Conservation (phyloP, 352 stramenopile species). For the Phytophthora pseudosyringae region DNA sequence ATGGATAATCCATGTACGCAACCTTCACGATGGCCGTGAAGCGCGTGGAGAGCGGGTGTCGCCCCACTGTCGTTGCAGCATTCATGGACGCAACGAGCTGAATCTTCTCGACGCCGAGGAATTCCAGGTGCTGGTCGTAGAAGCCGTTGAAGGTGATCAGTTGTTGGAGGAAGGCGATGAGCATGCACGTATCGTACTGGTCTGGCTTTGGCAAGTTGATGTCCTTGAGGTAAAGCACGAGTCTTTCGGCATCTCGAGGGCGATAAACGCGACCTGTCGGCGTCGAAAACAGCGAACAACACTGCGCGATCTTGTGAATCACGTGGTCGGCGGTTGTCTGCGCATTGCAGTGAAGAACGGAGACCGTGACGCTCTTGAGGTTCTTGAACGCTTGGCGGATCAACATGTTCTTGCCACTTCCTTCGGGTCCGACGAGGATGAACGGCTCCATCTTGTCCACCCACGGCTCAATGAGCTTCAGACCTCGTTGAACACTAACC, state of each 20-base stretch:
- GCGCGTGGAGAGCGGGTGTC: slow-evolving; percentile 91
- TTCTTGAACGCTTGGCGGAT: slow-evolving; percentile 91
- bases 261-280: slow-evolving; percentile 92
- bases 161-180: slow-evolving; percentile 97
- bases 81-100: slow-evolving; percentile 97
- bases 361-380: slow-evolving; percentile 77
- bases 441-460: slow-evolving; percentile 94
- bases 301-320: slow-evolving; percentile 95
- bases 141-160: slow-evolving; percentile 96
- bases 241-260: slow-evolving; percentile 90
- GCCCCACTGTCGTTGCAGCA: slow-evolving; percentile 91
- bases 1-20: slow-evolving; percentile 93
- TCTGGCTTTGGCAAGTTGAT: slow-evolving; percentile 96
- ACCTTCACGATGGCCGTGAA: slow-evolving; percentile 96
- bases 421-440: slow-evolving; percentile 94
- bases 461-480: slow-evolving; percentile 92
- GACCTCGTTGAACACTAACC: slow-evolving; percentile 82
- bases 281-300: slow-evolving; percentile 94
- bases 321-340: slow-evolving; percentile 94
- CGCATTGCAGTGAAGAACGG: slow-evolving; percentile 94
- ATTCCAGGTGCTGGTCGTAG: slow-evolving; percentile 95
- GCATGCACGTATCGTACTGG: slow-evolving; percentile 96
- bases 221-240: slow-evolving; percentile 97
- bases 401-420: slow-evolving; percentile 95
- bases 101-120: slow-evolving; percentile 93